Conservation (phyloP, 2,329 filamentous ascomycete species). For the Stemphylium vesicarium region DNA sequence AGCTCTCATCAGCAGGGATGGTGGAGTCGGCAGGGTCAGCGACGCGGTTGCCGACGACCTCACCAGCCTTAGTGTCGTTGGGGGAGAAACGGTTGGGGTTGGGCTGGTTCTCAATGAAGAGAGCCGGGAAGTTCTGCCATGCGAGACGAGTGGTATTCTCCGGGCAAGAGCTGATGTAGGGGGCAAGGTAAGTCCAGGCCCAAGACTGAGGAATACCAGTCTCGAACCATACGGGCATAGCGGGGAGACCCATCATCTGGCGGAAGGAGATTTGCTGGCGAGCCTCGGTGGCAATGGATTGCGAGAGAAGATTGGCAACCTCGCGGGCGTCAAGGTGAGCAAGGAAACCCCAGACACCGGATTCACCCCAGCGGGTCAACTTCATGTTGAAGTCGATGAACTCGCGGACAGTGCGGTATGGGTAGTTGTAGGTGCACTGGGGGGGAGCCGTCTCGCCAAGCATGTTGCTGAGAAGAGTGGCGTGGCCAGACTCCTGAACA, state of each 20-base stretch:
- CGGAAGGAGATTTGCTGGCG: conserved; percentile 86
- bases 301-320: conserved; percentile 73
- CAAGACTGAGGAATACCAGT: conserved; percentile 81
- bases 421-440: conserved; percentile 84
- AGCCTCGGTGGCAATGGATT: conserved; percentile 79
- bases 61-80: conserved; percentile 65
- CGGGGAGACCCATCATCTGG: conserved; percentile 79
- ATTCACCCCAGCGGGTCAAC: conserved; percentile 80
- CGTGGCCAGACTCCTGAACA: conserved; percentile 78
- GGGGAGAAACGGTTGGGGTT: conserved; percentile 73
- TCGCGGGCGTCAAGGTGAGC: conserved; percentile 78
- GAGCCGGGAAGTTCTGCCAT: conserved; percentile 83
- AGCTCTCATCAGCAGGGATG: conserved; percentile 57
- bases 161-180: conserved; percentile 80
- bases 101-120: conserved; percentile 76
- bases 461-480: conserved; percentile 78
- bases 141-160: conserved; percentile 73
- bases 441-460: conserved; percentile 72
- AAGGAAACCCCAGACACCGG: conserved; percentile 81
- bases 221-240: conserved; percentile 85
- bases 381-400: conserved; percentile 86
- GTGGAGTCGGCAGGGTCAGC: conserved; percentile 61
- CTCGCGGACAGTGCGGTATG: conserved; percentile 74
- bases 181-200: conserved; percentile 82
- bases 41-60: conserved; percentile 66